Conservation (phyloP, 306 rosid genomes). For the Cucurbita pepo region DNA sequence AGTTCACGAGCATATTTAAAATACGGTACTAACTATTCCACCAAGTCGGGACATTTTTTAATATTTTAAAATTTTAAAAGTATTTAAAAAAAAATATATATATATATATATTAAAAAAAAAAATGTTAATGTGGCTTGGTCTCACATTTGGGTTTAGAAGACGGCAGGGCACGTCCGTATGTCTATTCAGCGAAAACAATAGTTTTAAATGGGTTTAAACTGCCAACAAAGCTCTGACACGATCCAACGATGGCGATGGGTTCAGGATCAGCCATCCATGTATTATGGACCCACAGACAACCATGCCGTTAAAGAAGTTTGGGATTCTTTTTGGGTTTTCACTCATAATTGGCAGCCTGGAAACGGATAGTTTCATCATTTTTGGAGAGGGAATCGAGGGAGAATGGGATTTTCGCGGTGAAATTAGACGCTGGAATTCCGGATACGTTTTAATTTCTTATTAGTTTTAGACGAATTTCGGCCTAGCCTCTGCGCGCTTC, state of each 20-base stretch:
- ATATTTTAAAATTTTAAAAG: too few species aligned
- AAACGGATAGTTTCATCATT: neutral
- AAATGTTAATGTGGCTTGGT: neutral
- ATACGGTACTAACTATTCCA: too few species aligned
- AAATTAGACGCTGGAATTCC: conserved; percentile 14
- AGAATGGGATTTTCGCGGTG: conserved; percentile 2
- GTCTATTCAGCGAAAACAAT: neutral
- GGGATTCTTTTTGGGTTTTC: neutral
- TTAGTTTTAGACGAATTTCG: conserved; percentile 16
- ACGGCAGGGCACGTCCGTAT: neutral
- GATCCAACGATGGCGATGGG: conserved; percentile 2
- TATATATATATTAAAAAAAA: too few species aligned
- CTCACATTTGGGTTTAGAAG: neutral
- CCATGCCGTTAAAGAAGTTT: conserved; percentile 4
- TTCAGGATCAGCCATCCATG: neutral
- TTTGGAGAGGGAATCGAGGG: neutral
- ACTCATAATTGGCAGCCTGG: neutral
- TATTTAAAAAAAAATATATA: too few species aligned
- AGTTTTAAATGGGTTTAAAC: neutral
- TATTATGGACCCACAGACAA: conserved; percentile 13
- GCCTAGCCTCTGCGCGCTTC: conserved; percentile 16
- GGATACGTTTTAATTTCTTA: conserved; percentile 10
- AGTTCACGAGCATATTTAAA: too few species aligned
- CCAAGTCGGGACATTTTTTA: too few species aligned
- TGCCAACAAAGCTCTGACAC: neutral